These are phyloP conservation scores for Trichoderma erinaceum DNA, from an alignment of 495 filamentous ascomycete genomes.

Conservation along the genomic window DNA sequence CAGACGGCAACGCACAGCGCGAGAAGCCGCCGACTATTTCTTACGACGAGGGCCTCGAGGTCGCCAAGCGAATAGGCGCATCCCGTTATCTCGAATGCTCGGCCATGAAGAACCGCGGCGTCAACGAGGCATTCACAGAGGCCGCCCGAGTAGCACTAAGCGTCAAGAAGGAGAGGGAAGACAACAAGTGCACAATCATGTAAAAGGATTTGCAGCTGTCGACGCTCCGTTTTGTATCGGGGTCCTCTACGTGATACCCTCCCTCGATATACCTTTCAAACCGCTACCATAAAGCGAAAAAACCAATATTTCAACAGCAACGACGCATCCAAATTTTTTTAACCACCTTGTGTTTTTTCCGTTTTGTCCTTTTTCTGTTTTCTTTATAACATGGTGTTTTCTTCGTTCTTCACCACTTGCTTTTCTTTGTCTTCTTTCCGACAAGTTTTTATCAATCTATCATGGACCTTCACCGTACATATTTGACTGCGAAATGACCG, in stretches of 20 bases:
- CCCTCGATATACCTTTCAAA: background rate
- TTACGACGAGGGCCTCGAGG: slow-evolving; percentile 88
- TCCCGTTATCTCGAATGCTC: slow-evolving; percentile 98
- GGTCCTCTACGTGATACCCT: slow-evolving; percentile 1
- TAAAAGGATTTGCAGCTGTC: slow-evolving; percentile 27
- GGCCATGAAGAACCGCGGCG: slow-evolving; percentile 92
- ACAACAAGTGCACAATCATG: slow-evolving; percentile 53
- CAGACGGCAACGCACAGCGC: slow-evolving; percentile 31
- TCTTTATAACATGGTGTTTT: background rate
- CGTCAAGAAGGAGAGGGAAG: slow-evolving; percentile 63
- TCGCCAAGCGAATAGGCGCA: slow-evolving; percentile 81
- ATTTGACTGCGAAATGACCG: slow-evolving; percentile 1
- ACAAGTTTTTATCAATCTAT: background rate
- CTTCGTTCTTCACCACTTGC: background rate
- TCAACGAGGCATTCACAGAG: slow-evolving; percentile 98
- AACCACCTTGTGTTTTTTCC: background rate
- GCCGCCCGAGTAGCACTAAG: slow-evolving; percentile 92
- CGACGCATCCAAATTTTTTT: background rate
- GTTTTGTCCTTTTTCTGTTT: background rate
- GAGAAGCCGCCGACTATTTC: slow-evolving; percentile 73
- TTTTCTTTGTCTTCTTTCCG: background rate
- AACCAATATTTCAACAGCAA: background rate
- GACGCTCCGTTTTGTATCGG: background rate
- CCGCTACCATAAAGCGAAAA: background rate
- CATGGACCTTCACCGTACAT: slow-evolving; percentile 10